These are phyloP conservation scores for Scheffersomyces amazonensis DNA, from an alignment of 805 yeast genomes.

Conservation along the genomic window DNA sequence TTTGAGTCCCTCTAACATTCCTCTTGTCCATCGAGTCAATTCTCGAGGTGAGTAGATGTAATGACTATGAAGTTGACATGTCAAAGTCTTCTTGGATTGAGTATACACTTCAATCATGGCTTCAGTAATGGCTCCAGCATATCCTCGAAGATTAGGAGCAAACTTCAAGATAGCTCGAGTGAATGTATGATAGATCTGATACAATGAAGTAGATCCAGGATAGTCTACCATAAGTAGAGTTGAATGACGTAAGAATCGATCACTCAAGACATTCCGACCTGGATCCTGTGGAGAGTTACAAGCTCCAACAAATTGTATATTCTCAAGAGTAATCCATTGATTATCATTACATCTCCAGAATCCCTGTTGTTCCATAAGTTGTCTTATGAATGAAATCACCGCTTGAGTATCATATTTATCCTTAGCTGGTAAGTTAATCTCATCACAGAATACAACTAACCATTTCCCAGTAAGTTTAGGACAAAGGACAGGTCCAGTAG, in stretches of 20 bases:
- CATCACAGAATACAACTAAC: conserved; percentile 88
- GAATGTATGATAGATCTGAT: conserved; percentile 65
- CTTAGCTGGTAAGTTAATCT: conserved; percentile 73
- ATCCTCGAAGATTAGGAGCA: conserved; percentile 60
- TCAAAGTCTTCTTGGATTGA: conserved; percentile 40
- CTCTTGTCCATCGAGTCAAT: conserved; percentile 81
- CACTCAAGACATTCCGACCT: conserved; percentile 60
- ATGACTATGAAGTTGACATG: conserved; percentile 43
- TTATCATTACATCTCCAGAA: conserved; percentile 66
- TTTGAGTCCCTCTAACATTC: conserved; percentile 55
- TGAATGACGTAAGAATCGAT: conserved; percentile 65
- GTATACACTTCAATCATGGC: conserved; percentile 68
- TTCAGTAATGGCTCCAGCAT: conserved; percentile 46
- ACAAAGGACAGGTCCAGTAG: conserved; percentile 49
- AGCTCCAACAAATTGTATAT: conserved; percentile 88
- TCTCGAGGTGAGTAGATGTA: conserved; percentile 88
- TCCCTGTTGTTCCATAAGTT: conserved; percentile 68
- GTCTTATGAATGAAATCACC: conserved; percentile 70
- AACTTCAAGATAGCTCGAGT: conserved; percentile 53
- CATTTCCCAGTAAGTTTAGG: conserved; percentile 65
- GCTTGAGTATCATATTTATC: conserved; percentile 75
- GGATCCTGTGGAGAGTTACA: conserved; percentile 86
- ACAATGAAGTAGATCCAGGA: conserved; percentile 62
- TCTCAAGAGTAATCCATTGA: conserved; percentile 63
- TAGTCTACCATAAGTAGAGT: conserved; percentile 72